Evolutionary conservation across 2,329 filamentous ascomycete genomes (phyloP), one percentile per base, ranked within the genome.

Genomic region (Aspergillus uvarum): DNA sequence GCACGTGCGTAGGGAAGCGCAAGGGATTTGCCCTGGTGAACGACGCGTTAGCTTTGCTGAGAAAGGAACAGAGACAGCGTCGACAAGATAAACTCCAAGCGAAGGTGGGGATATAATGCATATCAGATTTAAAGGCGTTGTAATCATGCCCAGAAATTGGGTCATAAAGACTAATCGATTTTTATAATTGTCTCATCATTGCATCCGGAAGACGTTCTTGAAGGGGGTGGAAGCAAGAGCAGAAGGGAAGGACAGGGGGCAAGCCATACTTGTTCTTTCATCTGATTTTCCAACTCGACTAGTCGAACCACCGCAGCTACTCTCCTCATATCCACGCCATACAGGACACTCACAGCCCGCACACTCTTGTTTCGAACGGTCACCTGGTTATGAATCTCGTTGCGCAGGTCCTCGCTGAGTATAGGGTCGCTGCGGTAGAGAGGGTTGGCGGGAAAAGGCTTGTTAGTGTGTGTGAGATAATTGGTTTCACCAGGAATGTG

Each of bases 91-190:
- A 35, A 19, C 16, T 8, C 6, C 14, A 44, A n/a, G 5, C 19
- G 4, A 8, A 7, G 38, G 16, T n/a, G 38, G 38, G 38, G 16
- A 35, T 35, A 12, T 44, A 16, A 44, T 44, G 19, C n/a, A 35
- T 32, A 5, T 47, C 24, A 31, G 22, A 32, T 26, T 26, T 47
- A 48, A 31, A 68, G 86, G 89, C 85, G 88, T 83, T 85, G 70
- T 76, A 77, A 76, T 69, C 79, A 97, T 75, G 87, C 72, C 72
- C 72, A 67, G 68, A 58, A 66, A 64, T 66, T 70, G 77, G 87
- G 93, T 98, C 93, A 96, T 97, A 84, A 96, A 96, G 94, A 98
- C 94, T 97, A 96, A 98, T 97, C 94, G 94, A 86, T 81, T 89
- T 24, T 85, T 87, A 88, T 86, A 85, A 81, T 84, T 86, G 79